Conservation (phyloP, 495 filamentous ascomycete genomes). For the Penicillium bialowiezense region DNA sequence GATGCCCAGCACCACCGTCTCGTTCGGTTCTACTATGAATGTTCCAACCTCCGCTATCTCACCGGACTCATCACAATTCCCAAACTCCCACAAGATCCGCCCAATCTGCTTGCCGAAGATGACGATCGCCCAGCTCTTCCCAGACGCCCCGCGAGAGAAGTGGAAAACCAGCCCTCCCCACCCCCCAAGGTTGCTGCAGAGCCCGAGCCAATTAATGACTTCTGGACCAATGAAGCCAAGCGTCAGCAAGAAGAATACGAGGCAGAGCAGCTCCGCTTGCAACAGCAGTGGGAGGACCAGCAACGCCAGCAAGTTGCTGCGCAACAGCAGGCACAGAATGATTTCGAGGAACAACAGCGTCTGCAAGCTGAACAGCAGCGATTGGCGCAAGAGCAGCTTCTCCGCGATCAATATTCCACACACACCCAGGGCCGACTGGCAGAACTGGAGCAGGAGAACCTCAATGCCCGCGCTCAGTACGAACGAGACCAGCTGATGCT, state of each 20-base stretch:
- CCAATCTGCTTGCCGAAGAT: conserved; percentile 79
- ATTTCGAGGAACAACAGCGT: conserved; percentile 94
- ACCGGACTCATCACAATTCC: conserved; percentile 95
- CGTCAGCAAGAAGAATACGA: conserved; percentile 92
- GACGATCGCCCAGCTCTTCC: conserved; percentile 82
- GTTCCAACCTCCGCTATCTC: conserved; percentile 92
- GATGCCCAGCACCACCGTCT: conserved; percentile 94
- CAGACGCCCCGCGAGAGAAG: conserved; percentile 66
- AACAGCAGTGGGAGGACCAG: conserved; percentile 72
- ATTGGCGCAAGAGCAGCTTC: conserved; percentile 82
- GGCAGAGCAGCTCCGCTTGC: conserved; percentile 82
- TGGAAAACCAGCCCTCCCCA: conserved; percentile 58
- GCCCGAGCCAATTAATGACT: conserved; percentile 93
- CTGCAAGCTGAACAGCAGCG: conserved; percentile 84
- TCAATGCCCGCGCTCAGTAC: conserved; percentile 92
- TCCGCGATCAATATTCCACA: conserved; percentile 81
- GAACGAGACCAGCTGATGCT: conserved; percentile 96
- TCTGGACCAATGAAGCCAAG: conserved; percentile 91
- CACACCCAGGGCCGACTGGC: conserved; percentile 92
- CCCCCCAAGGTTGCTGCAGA: conserved; percentile 67
- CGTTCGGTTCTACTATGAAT: conserved; percentile 98
- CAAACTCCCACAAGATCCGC: conserved; percentile 91
- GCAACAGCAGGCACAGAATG: conserved; percentile 76
- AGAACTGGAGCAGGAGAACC: conserved; percentile 90
- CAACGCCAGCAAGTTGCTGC: conserved; percentile 80